Percentiles rank a stretch among this genome's conserved stretches.
phyloP scores from a whole-genome alignment of 2,329 filamentous ascomycete species.

The Verticillium nonalfalfae region DNA sequence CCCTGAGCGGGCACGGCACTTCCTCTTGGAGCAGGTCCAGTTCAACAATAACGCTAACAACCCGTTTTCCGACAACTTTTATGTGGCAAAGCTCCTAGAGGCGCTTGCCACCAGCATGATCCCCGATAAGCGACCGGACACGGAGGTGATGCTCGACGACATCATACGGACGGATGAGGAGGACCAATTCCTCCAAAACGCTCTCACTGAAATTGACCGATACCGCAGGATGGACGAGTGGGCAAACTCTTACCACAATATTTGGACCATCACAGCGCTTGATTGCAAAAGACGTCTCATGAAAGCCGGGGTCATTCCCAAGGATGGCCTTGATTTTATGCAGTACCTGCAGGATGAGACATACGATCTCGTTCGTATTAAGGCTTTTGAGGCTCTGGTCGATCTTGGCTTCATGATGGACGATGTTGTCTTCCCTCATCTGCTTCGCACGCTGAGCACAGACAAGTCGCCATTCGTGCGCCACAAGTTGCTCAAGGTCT shows the following conservation, averaged over 20 bases:
- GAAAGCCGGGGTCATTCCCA: slow-evolving; percentile 55
- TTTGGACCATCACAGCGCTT: slow-evolving; percentile 56
- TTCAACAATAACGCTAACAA: slow-evolving; percentile 96
- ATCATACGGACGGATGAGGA: slow-evolving; percentile 38
- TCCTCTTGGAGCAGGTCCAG: slow-evolving; percentile 81
- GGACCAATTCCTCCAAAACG: slow-evolving; percentile 42
- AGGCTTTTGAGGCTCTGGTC: slow-evolving; percentile 57
- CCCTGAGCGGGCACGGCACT: slow-evolving; percentile 70
- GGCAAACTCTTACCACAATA: slow-evolving; percentile 61
- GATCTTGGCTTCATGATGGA: slow-evolving; percentile 57
- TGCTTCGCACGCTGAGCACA: slow-evolving; percentile 52
- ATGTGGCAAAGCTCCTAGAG: slow-evolving; percentile 73
- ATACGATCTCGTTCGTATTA: slow-evolving; percentile 56
- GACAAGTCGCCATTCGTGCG: slow-evolving; percentile 60
- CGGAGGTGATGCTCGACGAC: slow-evolving; percentile 10
- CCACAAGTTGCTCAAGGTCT: slow-evolving; percentile 50
- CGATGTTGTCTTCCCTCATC: slow-evolving; percentile 45
- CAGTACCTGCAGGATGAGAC: slow-evolving; percentile 62
- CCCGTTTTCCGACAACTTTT: slow-evolving; percentile 80
- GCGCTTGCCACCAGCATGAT: slow-evolving; percentile 54
- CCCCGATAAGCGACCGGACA: slow-evolving; percentile 30
- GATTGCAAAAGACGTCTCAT: slow-evolving; percentile 57
- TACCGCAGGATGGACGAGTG: slow-evolving; percentile 64
- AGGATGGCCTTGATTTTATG: slow-evolving; percentile 48
- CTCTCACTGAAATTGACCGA: slow-evolving; percentile 58